phyloP scores from a whole-genome alignment of 306 rosid genomes.

The Glycine tomentella region DNA sequence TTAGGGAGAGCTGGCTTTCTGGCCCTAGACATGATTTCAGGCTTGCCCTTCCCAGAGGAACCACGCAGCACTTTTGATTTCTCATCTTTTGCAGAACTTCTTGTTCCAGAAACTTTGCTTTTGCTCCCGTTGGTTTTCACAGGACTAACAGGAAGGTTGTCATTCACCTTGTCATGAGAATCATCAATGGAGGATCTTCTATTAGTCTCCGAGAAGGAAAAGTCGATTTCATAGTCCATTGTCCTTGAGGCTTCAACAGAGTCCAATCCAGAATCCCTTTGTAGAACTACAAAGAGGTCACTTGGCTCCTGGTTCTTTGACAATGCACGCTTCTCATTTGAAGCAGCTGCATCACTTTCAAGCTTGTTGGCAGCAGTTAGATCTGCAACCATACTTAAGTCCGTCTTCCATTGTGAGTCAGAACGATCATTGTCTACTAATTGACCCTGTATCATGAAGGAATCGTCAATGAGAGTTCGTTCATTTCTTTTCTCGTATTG shows the following conservation, averaged over 20 bases:
- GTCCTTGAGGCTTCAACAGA: slow-evolving; percentile 49
- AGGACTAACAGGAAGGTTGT: slow-evolving; percentile 49
- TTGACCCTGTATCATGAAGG: slow-evolving; percentile 70
- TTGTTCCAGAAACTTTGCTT: slow-evolving; percentile 49
- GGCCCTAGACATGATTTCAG: slow-evolving; percentile 50
- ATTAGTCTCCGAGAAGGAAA: slow-evolving; percentile 57
- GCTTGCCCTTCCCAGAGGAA: slow-evolving; percentile 46
- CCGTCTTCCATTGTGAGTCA: slow-evolving; percentile 63
- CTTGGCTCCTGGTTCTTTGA: slow-evolving; percentile 54
- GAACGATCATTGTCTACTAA: slow-evolving; percentile 45
- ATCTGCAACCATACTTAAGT: slow-evolving; percentile 56
- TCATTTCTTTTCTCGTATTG: slow-evolving; percentile 46
- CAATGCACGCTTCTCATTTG: slow-evolving; percentile 46
- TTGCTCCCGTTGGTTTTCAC: slow-evolving; percentile 37
- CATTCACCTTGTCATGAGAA: slow-evolving; percentile 45
- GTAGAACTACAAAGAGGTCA: slow-evolving; percentile 62
- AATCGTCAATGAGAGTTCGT: slow-evolving; percentile 56
- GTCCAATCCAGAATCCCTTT: slow-evolving; percentile 56
- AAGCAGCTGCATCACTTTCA: slow-evolving; percentile 42
- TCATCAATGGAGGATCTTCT: slow-evolving; percentile 51
- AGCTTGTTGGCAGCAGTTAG: slow-evolving; percentile 48
- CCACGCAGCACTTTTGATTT: slow-evolving; percentile 42
- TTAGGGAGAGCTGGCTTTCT: slow-evolving; percentile 48
- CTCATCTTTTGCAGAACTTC: slow-evolving; percentile 44
- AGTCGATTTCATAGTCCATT: slow-evolving; percentile 61